Base-by-base conservation (phyloP, 2,329 filamentous ascomycete species). In the Diaporthe ampelina region DNA sequence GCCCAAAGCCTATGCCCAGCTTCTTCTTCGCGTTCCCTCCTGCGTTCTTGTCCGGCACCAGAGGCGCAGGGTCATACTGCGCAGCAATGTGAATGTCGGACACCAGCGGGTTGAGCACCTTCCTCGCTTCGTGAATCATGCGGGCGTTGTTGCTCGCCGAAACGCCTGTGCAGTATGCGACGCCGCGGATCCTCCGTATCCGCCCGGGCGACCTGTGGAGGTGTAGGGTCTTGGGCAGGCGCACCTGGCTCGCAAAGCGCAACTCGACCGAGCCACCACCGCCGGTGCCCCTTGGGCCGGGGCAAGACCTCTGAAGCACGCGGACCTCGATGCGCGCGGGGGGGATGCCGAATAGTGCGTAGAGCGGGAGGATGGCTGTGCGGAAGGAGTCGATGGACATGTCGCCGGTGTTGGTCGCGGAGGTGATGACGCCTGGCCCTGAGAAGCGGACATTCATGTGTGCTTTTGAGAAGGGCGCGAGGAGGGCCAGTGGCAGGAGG, bases 221-320 rank as follows among this genome's bases (percentile, higher is more conserved):
- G 83, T 99, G 97, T 81, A 99, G 86, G 50, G 97, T 99, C 86
- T 97, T 98, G 15, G 97, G 97, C 69, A 98, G 86, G 50, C 96
- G 91, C 17, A 99, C 93, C 84, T 99, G 97, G 82, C 96, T 95
- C 26, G 94, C 95, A 81, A 98, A 98, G 10, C 95, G 89, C 74
- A 99, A 86, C 84, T 98, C 95, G n/a, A 99, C 96, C 72, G 97
- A 90, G 56, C 97, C 97, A 56, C 94, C 95, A 52, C 96, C 97
- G 37, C 95, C 94, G 75, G 89, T 90, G 2, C 95, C 95, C 59
- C 91, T 90, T 0, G 90, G 88, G 0, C 94, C 94, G 0, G 93
- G 89, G 81, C 95, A 97, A 19, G 94, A 96, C 75, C 97, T 88
- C 79, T 89, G 92, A 75, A 98, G 85, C 8, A 98, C 92, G 43